phyloP scores from a whole-genome alignment of 192 early-diverging fungal genomes.

The Coemansia sp. region DNA sequence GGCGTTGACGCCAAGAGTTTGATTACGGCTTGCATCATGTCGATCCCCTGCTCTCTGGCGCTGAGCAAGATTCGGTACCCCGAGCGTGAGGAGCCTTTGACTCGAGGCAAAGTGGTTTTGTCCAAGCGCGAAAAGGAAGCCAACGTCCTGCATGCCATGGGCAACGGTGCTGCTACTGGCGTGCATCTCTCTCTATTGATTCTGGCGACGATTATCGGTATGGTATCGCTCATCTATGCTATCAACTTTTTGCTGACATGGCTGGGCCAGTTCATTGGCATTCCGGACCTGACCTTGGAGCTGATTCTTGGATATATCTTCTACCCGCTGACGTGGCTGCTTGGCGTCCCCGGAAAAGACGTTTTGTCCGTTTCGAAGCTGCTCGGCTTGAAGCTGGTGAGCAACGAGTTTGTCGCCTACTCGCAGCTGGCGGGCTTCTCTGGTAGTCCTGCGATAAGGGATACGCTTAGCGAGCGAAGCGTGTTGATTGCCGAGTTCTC shows the following conservation, averaged over 20 bases:
- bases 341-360: slow-evolving; percentile 63
- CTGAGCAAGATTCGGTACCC: slow-evolving; percentile 85
- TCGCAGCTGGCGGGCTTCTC: slow-evolving; percentile 29
- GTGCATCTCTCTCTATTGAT: slow-evolving; percentile 77
- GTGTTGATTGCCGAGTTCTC: slow-evolving; percentile 68
- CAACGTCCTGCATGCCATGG: slow-evolving; percentile 79
- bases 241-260: slow-evolving; percentile 74
- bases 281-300: slow-evolving; percentile 62
- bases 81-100: slow-evolving; percentile 74
- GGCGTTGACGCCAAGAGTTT: slow-evolving; percentile 67
- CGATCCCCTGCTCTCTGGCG: slow-evolving; percentile 80
- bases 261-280: slow-evolving; percentile 66
- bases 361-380: slow-evolving; percentile 64
- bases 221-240: slow-evolving; percentile 71
- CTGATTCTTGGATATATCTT: slow-evolving; percentile 76
- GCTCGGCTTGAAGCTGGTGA: slow-evolving; percentile 73
- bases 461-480: slow-evolving; percentile 53
- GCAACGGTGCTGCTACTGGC: slow-evolving; percentile 82
- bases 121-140: slow-evolving; percentile 64
- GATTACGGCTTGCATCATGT: slow-evolving; percentile 87
- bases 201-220: slow-evolving; percentile 71
- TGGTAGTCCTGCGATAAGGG: slow-evolving; percentile 27
- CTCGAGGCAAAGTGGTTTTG: slow-evolving; percentile 64
- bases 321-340: slow-evolving; percentile 69
- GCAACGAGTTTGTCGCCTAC: slow-evolving; percentile 90